Base-by-base conservation (phyloP, 2,329 filamentous ascomycete genomes). In the Paraphaeosphaeria minitans region DNA sequence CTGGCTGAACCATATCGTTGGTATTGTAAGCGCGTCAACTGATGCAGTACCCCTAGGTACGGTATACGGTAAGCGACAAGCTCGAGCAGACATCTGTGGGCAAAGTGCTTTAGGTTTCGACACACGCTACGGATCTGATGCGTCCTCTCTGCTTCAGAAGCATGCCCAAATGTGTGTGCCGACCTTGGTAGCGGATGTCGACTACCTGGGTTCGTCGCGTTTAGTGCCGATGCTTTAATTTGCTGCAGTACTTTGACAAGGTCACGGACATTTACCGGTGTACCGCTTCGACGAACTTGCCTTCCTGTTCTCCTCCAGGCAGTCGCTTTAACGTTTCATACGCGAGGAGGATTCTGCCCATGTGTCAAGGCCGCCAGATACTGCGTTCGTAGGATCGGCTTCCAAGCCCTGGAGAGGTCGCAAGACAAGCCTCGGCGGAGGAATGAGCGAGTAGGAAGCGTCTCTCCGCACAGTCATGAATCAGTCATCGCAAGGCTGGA, bases 191-290 rank as follows among this genome's bases (percentile, higher is more conserved):
- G 27, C 49, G 49, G 31, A 35, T 12, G 49, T 52, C 35, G 4
- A 41, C 8, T 52, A 41, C 49, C 35, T 29, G 49, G 48, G n/a
- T 29, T 27, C 21, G 13, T 13, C 22, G 12, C 22, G n/a, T 22
- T 31, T 52, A 52, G 49, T 42, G 49, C 49, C 42, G 33, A 52
- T 35, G n/a, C 9, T 8, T 49, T 49, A 31, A 49, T 49, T 49
- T 49, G 29, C 29, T 49, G 27, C 22, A 35, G 12, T 9, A 19
- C 3, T 16, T 35, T 35, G 41, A n/a, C 7, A 22, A 31, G 13
- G 10, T 31, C 13, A 7, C 13, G 19, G 41, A 21, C 9, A 22
- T 19, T 22, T 43, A 19, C 41, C 41, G 22, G 16, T 27, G 43
- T 46, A 46, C 43, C 27, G 22, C 14, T 16, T 21, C 12, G 43